Conservation (phyloP, 2,329 filamentous ascomycete genomes). For the Colletotrichum sojae region DNA sequence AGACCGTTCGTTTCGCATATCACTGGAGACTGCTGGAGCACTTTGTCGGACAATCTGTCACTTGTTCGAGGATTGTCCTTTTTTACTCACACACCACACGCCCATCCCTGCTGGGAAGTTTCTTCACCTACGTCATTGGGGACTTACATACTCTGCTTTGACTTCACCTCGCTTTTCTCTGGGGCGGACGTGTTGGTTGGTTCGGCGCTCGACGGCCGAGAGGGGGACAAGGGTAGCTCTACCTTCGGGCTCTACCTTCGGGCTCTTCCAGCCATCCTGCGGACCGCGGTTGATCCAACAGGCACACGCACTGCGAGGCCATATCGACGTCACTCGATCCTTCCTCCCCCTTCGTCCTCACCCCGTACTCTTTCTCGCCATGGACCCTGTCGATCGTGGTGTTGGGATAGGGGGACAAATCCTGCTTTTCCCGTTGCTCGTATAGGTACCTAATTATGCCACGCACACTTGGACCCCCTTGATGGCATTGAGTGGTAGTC, state of each 20-base stretch:
- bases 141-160: conserved; percentile 28
- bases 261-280: neutral
- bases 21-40: neutral
- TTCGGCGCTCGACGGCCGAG: neutral
- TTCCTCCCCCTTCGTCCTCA: neutral
- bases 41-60: neutral
- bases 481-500: neutral
- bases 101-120: no score
- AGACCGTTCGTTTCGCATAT: conserved; percentile 28
- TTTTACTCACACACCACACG: neutral
- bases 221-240: neutral
- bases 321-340: neutral
- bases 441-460: neutral
- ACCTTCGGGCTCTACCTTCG: no score
- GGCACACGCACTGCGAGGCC: neutral
- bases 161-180: conserved; percentile 10
- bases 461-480: neutral
- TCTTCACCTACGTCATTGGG: conserved; percentile 20
- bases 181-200: neutral
- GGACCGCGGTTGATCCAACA: no score
- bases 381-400: conserved; percentile 8
- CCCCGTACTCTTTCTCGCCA: neutral
- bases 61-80: neutral
- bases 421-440: conserved; percentile 4
- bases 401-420: conserved; percentile 20